Conservation (phyloP, 495 filamentous ascomycete genomes). For the Terfezia claveryi region DNA sequence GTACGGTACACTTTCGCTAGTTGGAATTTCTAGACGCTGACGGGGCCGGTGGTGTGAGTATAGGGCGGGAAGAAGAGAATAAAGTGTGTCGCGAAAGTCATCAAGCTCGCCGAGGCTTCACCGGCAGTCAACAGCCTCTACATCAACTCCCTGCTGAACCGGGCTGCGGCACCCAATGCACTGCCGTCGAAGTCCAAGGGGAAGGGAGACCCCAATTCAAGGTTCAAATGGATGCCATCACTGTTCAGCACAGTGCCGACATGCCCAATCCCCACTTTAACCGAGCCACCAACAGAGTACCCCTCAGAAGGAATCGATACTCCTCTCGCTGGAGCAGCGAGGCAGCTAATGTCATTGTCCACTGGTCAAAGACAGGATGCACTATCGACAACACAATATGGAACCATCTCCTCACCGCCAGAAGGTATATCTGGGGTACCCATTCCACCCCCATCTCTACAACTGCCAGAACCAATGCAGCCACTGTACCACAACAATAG, state of each 20-base stretch:
- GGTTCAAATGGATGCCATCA: neutral
- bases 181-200: neutral
- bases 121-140: neutral
- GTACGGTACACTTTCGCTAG: neutral
- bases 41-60: neutral
- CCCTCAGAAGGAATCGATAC: no score
- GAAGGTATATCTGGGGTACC: no score
- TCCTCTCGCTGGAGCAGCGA: no score
- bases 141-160: neutral
- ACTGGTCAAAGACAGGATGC: no score
- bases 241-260: neutral
- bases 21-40: no score
- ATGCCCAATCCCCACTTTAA: neutral
- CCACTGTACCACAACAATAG: slow-evolving; percentile 2
- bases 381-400: no score
- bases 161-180: neutral
- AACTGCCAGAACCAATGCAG: slow-evolving; percentile 12
- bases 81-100: slow-evolving; percentile 8
- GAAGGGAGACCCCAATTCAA: neutral
- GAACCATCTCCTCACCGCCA: no score
- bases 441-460: slow-evolving; percentile 5
- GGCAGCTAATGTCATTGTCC: no score
- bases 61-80: slow-evolving; percentile 19
- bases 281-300: no score
- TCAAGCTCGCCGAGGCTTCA: slow-evolving; percentile 3